Evolutionary conservation across 805 yeast genomes (phyloP).

Genomic region (Lachancea quebecensis): DNA sequence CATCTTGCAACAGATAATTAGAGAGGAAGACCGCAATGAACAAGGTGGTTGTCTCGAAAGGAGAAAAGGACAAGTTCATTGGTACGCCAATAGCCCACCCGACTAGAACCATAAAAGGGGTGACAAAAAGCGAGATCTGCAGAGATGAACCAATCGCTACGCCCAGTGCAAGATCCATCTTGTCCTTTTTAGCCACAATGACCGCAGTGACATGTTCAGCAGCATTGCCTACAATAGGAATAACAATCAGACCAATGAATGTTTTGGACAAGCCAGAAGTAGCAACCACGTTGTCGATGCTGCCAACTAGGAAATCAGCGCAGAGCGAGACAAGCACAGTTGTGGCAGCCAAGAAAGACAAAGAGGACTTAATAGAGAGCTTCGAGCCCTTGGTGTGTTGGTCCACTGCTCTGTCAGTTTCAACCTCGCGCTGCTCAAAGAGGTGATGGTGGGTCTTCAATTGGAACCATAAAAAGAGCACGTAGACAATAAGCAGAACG

Average conservation of each 20-base stretch:
- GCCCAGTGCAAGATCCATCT: constrained; percentile 95
- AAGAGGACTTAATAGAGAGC: constrained; percentile 48
- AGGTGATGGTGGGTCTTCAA: constrained; percentile 74
- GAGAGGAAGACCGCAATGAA: constrained; percentile 85
- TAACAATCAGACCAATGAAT: constrained; percentile 85
- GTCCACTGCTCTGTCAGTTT: constrained; percentile 32
- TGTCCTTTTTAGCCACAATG: constrained; percentile 88
- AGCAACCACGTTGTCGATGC: constrained; percentile 84
- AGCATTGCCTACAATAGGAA: constrained; percentile 97
- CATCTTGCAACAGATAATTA: constrained; percentile 82
- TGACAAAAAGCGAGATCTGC: constrained; percentile 90
- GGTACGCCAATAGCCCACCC: constrained; percentile 94
- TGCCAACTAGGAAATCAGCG: constrained; percentile 90
- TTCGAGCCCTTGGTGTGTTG: constrained; percentile 23
- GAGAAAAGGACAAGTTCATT: constrained; percentile 85
- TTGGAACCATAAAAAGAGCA: constrained; percentile 79
- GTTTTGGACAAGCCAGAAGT: constrained; percentile 86
- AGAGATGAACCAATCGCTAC: constrained; percentile 95
- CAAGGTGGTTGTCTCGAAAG: constrained; percentile 88
- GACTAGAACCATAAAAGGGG: constrained; percentile 87
- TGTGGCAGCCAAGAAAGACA: constrained; percentile 48
- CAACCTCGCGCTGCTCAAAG: constrained; percentile 52
- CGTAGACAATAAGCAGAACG: constrained; percentile 68
- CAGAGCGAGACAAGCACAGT: constrained; percentile 80
- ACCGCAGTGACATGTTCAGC: constrained; percentile 98